These are phyloP conservation scores for Xerocomus nothofagi DNA, from an alignment of 1,284 basidiomycete genomes.

Conservation along the genomic window DNA sequence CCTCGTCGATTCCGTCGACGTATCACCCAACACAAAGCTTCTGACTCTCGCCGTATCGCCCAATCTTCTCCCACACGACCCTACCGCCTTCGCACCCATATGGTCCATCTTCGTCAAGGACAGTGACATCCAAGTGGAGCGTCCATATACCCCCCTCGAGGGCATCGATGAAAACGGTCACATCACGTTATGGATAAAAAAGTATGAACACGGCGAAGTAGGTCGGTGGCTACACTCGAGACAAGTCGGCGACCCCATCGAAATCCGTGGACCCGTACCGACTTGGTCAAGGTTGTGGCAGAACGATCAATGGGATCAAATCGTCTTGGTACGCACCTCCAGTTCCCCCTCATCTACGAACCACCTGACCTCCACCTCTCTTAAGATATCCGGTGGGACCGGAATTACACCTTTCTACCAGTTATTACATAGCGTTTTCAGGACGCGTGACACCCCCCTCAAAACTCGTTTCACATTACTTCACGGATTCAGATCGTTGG, in stretches of 20 bases:
- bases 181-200: slow-evolving; percentile 77
- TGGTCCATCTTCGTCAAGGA: slow-evolving; percentile 83
- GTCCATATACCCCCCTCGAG: slow-evolving; percentile 78
- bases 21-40: slow-evolving; percentile 57
- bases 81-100: slow-evolving; percentile 45
- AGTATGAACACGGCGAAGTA: slow-evolving; percentile 77
- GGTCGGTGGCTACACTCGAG: slow-evolving; percentile 79
- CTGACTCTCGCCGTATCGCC: slow-evolving; percentile 59
- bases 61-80: slow-evolving; percentile 36
- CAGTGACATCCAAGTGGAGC: slow-evolving; percentile 85
- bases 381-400: slow-evolving; percentile 79
- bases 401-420: slow-evolving; percentile 82
- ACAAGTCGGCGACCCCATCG: slow-evolving; percentile 62
- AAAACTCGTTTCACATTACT: slow-evolving; percentile 66
- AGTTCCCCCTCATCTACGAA: background rate
- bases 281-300: slow-evolving; percentile 66
- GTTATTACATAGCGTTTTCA: slow-evolving; percentile 50
- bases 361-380: slow-evolving; percentile 5
- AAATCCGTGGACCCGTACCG: slow-evolving; percentile 73
- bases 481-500: slow-evolving; percentile 61
- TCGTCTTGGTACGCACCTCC: slow-evolving; percentile 63
- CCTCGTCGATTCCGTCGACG: slow-evolving; percentile 51
- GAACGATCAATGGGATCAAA: slow-evolving; percentile 66
- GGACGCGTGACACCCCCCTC: slow-evolving; percentile 23
- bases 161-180: slow-evolving; percentile 62